Percentiles rank a stretch among this genome's conserved stretches.
These are phyloP conservation scores for Globisporangium alternatum DNA, from an alignment of 352 stramenopile genomes.

Conservation along the genomic window DNA sequence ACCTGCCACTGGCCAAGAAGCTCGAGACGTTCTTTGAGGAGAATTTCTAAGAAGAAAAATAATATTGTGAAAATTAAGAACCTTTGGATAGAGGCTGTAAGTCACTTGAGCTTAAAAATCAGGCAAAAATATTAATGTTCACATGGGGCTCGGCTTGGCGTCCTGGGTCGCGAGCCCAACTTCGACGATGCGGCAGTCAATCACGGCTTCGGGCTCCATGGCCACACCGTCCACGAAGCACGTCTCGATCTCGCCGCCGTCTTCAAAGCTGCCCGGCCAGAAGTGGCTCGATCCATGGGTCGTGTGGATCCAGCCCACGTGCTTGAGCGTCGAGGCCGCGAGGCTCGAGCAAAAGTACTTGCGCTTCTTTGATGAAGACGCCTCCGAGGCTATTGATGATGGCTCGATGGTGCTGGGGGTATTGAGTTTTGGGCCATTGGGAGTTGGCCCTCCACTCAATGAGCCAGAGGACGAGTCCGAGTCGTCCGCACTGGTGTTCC, in stretches of 20 bases:
- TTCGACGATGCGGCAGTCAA: constrained; percentile 84
- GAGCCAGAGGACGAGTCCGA: constrained; percentile 11
- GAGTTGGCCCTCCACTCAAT: background rate
- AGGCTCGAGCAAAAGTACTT: constrained; percentile 89
- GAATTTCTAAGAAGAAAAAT: constrained; percentile 35
- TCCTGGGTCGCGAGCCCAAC: constrained; percentile 55
- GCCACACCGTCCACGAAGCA: constrained; percentile 40
- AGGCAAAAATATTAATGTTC: background rate
- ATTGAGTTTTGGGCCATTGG: background rate
- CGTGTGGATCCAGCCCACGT: constrained; percentile 73
- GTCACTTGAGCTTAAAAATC: background rate
- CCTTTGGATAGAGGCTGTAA: background rate
- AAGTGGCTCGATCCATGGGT: constrained; percentile 72
- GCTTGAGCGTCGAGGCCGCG: constrained; percentile 71
- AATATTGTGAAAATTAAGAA: background rate
- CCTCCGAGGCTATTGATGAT: background rate
- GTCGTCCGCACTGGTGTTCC: constrained; percentile 5
- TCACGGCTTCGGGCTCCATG: constrained; percentile 55
- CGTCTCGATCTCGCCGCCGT: constrained; percentile 69
- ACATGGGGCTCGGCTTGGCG: constrained; percentile 13
- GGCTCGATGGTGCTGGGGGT: background rate
- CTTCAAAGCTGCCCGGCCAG: constrained; percentile 83
- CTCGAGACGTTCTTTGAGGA: constrained; percentile 76
- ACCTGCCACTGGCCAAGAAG: constrained; percentile 71
- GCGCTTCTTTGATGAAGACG: constrained; percentile 27